These are phyloP conservation scores for Fraxinus sp. DNA, from an alignment of 305 asterid species.

Conservation along the genomic window DNA sequence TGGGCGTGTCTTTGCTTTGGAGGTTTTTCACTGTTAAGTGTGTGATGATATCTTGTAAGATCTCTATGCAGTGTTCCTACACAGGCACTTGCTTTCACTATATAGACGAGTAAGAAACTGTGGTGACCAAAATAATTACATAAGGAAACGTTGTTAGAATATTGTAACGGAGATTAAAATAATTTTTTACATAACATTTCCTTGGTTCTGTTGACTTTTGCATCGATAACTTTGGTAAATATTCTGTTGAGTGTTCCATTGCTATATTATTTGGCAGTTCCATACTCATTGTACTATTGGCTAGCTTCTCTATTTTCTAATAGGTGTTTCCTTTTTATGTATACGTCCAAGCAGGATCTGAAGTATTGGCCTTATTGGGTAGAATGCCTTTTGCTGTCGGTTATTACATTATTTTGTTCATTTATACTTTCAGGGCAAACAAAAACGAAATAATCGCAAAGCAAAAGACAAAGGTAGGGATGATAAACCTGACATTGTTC, in stretches of 20 bases:
- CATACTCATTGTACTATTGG: background rate
- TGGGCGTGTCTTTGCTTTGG: background rate
- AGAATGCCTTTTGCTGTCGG: background rate
- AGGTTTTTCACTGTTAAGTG: background rate
- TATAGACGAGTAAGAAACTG: background rate
- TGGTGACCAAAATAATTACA: background rate
- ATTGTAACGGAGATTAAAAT: background rate
- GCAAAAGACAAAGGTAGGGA: slow-evolving; percentile 76
- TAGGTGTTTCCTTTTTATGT: background rate
- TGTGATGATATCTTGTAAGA: background rate
- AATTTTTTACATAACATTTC: background rate
- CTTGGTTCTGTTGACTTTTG: background rate
- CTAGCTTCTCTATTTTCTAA: background rate
- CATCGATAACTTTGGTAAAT: background rate
- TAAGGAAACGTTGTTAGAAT: background rate
- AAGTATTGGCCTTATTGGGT: background rate
- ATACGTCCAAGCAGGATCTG: background rate
- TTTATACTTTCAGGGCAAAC: slow-evolving; percentile 58
- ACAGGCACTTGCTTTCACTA: background rate
- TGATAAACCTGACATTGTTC: slow-evolving; percentile 41
- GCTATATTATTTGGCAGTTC: background rate
- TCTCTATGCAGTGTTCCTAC: background rate
- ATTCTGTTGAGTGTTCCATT: background rate
- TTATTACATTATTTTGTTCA: background rate
- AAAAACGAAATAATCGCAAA: slow-evolving; percentile 72